Evolutionary conservation across 1,284 basidiomycete genomes (phyloP).

Genomic region (Testicularia cyperi): DNA sequence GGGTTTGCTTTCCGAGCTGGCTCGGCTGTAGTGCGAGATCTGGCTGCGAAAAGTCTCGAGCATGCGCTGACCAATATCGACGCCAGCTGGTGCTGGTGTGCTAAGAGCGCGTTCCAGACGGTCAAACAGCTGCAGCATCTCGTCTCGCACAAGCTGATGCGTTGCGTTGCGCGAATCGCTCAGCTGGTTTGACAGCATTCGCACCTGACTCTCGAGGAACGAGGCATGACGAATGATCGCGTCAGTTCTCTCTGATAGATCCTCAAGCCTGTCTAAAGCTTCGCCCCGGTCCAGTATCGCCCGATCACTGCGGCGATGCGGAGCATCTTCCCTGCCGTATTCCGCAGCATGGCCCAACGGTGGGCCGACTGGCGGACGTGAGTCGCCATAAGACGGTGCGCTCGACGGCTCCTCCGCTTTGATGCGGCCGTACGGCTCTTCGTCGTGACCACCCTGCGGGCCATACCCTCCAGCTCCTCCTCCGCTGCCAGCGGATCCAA

Average conservation of each 20-base stretch:
- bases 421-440: slow-evolving; percentile 22
- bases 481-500: not conserved
- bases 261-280: slow-evolving; percentile 35
- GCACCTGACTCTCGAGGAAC: slow-evolving; percentile 50
- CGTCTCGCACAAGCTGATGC: slow-evolving; percentile 18
- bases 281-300: slow-evolving; percentile 22
- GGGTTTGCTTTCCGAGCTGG: too few relatives aligned
- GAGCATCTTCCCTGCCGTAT: slow-evolving; percentile 3
- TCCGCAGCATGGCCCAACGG: slow-evolving; percentile 1
- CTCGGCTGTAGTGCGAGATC: slow-evolving; percentile 15
- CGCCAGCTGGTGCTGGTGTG: slow-evolving; percentile 8
- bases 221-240: slow-evolving; percentile 52
- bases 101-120: slow-evolving; percentile 16
- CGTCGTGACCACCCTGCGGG: too few relatives aligned
- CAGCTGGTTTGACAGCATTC: slow-evolving; percentile 41
- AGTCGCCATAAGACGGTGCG: not conserved
- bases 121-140: slow-evolving; percentile 28
- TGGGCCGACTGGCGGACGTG: not conserved
- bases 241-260: slow-evolving; percentile 53
- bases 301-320: slow-evolving; percentile 5
- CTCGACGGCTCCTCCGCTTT: slow-evolving; percentile 9
- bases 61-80: slow-evolving; percentile 13
- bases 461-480: slow-evolving; percentile 11
- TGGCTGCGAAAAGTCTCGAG: slow-evolving; percentile 16
- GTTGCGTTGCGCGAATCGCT: slow-evolving; percentile 26